Percentiles rank a stretch among this genome's conserved stretches.
These are phyloP conservation scores for Glycine soja DNA, from an alignment of 306 rosid species.

Conservation along the genomic window DNA sequence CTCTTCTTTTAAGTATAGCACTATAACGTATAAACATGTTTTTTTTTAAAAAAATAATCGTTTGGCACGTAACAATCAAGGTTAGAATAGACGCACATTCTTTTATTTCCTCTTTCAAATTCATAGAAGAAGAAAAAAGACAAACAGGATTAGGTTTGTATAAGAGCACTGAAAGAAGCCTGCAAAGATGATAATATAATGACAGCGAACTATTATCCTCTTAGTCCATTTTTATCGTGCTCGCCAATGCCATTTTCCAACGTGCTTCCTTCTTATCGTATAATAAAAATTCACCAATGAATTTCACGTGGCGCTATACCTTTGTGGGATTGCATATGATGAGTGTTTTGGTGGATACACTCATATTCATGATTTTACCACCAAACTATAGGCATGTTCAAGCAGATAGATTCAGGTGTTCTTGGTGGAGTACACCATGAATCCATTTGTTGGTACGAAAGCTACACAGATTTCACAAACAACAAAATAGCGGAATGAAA, in stretches of 20 bases:
- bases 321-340: conserved; percentile 5
- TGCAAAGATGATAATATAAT: neutral
- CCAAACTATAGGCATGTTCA: conserved; percentile 3
- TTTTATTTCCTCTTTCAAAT: neutral
- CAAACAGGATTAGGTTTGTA: neutral
- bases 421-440: conserved; percentile 44
- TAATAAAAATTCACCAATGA: neutral
- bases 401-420: conserved; percentile 4
- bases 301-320: conserved; percentile 25
- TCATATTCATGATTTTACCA: conserved; percentile 17
- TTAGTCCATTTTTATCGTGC: neutral
- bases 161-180: neutral
- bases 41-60: neutral
- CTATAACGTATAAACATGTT: neutral
- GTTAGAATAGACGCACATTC: neutral
- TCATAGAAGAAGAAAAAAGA: neutral
- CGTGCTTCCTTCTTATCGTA: neutral
- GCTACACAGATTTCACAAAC: conserved; percentile 4
- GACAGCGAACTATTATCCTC: neutral
- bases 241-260: neutral
- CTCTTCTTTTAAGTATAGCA: conserved; percentile 14
- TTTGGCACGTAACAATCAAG: neutral
- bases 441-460: conserved; percentile 37
- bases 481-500: neutral
- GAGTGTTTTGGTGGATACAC: conserved; percentile 33